These are phyloP conservation scores for Pseudoneurospora amorphoporcata DNA, from an alignment of 495 filamentous ascomycete species.

Conservation along the genomic window DNA sequence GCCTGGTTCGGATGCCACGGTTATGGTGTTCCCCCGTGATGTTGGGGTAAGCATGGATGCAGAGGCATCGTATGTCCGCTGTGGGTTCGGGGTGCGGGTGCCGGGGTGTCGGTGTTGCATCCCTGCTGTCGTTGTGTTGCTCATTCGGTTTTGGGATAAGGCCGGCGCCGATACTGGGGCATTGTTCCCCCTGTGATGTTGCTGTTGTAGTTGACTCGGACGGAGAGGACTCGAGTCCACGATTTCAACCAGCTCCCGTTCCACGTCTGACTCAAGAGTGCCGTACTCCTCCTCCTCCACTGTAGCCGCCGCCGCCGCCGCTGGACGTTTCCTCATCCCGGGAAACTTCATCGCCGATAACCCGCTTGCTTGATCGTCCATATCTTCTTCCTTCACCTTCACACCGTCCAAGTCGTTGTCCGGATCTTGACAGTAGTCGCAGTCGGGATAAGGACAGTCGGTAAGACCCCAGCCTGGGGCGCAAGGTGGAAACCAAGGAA, in stretches of 20 bases:
- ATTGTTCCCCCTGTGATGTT: not conserved
- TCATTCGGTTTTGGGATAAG: constrained; percentile 3
- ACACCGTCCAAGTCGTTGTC: not conserved
- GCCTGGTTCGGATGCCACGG: not conserved
- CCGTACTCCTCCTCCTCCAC: constrained; percentile 5
- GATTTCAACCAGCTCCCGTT: not conserved
- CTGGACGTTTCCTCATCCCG: constrained; percentile 1
- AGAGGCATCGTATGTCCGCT: not conserved
- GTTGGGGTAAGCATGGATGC: not conserved
- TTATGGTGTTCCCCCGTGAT: constrained; percentile 1
- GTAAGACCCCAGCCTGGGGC: not conserved
- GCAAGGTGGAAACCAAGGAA: not conserved
- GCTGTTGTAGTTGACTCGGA: not conserved
- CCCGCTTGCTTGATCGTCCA: not conserved
- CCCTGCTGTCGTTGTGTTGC: not conserved
- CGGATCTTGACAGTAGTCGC: not conserved
- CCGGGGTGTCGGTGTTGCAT: not conserved
- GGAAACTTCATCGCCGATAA: not conserved
- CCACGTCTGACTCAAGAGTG: constrained; percentile 11
- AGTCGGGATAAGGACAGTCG: not conserved
- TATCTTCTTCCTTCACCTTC: not conserved
- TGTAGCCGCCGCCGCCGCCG: not conserved
- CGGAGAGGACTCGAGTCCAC: not conserved
- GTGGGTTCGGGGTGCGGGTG: not conserved
- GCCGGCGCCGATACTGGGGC: constrained; percentile 26